These are phyloP conservation scores for Lizonia empirigonia DNA, from an alignment of 2,329 filamentous ascomycete species.

Conservation along the genomic window DNA sequence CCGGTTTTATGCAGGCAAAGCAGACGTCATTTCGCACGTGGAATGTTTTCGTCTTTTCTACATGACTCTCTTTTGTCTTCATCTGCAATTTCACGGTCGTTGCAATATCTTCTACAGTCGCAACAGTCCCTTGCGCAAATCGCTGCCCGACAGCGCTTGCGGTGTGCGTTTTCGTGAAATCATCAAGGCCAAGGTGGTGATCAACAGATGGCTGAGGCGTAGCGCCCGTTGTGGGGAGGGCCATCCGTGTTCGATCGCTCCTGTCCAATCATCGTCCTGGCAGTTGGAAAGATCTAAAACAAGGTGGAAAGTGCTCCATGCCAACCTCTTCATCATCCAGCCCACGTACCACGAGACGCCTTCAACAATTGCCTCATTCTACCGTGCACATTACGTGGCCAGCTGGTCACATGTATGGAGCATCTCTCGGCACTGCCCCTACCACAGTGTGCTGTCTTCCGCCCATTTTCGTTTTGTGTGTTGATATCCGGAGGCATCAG, in stretches of 20 bases:
- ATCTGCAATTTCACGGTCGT: not conserved
- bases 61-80: not conserved
- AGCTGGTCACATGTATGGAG: not conserved
- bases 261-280: slow-evolving; percentile 36
- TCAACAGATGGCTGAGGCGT: slow-evolving; percentile 30
- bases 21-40: slow-evolving; percentile 29
- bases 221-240: slow-evolving; percentile 31
- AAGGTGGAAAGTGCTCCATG: slow-evolving; percentile 5
- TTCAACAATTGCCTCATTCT: not conserved
- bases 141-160: slow-evolving; percentile 15
- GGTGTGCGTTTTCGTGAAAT: slow-evolving; percentile 14
- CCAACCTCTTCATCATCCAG: slow-evolving; percentile 28
- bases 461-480: too few relatives aligned
- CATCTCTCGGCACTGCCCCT: too few relatives aligned
- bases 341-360: not conserved
- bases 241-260: slow-evolving; percentile 15
- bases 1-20: slow-evolving; percentile 39
- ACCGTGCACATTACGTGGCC: not conserved
- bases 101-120: not conserved
- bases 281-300: slow-evolving; percentile 30
- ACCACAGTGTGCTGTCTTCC: too few relatives aligned
- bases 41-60: not conserved
- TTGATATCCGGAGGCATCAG: too few relatives aligned
- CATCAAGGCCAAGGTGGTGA: slow-evolving; percentile 3
- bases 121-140: slow-evolving; percentile 2